Percentiles rank a stretch among this genome's conserved stretches.
These are phyloP conservation scores for Colletotrichum ledebouriae DNA, from an alignment of 2,329 filamentous ascomycete species.

Conservation along the genomic window DNA sequence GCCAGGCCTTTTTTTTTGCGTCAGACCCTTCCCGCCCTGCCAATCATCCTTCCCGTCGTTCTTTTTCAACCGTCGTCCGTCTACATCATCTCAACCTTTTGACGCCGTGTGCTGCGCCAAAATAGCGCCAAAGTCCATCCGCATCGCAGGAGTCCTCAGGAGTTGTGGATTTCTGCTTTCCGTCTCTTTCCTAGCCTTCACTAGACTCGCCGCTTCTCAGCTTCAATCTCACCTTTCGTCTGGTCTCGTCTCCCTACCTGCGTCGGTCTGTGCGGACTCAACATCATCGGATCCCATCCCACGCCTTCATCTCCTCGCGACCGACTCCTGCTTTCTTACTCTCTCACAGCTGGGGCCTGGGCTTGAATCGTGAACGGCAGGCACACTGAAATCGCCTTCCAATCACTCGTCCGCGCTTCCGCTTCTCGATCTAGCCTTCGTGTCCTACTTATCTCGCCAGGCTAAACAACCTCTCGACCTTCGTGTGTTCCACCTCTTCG, in stretches of 20 bases:
- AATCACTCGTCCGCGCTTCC: not conserved
- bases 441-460: constrained; percentile 14
- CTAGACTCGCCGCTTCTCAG: constrained; percentile 27
- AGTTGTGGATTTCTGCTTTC: constrained; percentile 1
- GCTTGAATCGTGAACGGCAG: constrained; percentile 24
- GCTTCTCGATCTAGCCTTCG: not conserved
- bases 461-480: not conserved
- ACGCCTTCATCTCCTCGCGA: constrained; percentile 2
- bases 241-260: constrained; percentile 34
- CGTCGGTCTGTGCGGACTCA: constrained; percentile 39
- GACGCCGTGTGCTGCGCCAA: constrained; percentile 38
- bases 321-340: constrained; percentile 6
- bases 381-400: constrained; percentile 1
- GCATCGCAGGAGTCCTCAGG: constrained; percentile 14
- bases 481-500: constrained; percentile 33
- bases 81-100: constrained; percentile 39
- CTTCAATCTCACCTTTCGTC: constrained; percentile 38
- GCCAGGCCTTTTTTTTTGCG: constrained; percentile 16
- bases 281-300: constrained; percentile 25
- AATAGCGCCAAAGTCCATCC: constrained; percentile 39
- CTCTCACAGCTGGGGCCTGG: constrained; percentile 2
- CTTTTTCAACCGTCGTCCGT: constrained; percentile 26
- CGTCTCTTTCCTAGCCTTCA: constrained; percentile 8
- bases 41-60: constrained; percentile 41
- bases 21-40: constrained; percentile 39